A percentile compares a stretch with the other conserved stretches of the same genome.
These are phyloP conservation scores for Carallia brachiata DNA, from an alignment of 345 rosid species.

Conservation along the genomic window DNA sequence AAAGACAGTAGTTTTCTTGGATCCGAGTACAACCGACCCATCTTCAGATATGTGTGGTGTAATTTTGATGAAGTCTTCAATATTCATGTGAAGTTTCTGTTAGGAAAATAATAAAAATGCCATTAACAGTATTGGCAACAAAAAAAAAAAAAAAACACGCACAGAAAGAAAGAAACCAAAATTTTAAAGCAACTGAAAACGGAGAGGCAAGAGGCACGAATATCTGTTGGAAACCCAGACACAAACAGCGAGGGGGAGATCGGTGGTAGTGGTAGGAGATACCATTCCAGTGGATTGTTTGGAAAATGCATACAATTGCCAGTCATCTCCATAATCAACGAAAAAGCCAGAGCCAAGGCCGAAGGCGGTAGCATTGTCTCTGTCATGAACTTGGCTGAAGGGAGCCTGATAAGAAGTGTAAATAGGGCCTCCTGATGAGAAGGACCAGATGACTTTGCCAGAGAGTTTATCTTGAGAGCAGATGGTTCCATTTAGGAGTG, in stretches of 20 bases:
- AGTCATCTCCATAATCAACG: conserved; percentile 60
- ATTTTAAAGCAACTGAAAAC: neutral
- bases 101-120: neutral
- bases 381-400: conserved; percentile 16
- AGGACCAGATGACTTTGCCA: conserved; percentile 46
- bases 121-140: neutral
- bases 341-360: conserved; percentile 39
- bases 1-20: conserved; percentile 26
- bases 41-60: conserved; percentile 23
- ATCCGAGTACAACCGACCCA: conserved; percentile 25
- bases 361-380: conserved; percentile 24
- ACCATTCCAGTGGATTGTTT: conserved; percentile 44
- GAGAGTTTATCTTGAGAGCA: neutral
- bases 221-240: too few species aligned
- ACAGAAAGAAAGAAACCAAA: neutral
- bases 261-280: neutral
- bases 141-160: neutral
- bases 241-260: too few species aligned
- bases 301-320: conserved; percentile 49
- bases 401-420: conserved; percentile 26
- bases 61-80: conserved; percentile 25
- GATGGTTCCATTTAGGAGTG: neutral
- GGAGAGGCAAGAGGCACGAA: neutral
- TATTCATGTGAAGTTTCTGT: conserved; percentile 22
- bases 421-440: conserved; percentile 48